Base-by-base conservation (phyloP, 257 asterid genomes). In the Fraxinus americana region DNA sequence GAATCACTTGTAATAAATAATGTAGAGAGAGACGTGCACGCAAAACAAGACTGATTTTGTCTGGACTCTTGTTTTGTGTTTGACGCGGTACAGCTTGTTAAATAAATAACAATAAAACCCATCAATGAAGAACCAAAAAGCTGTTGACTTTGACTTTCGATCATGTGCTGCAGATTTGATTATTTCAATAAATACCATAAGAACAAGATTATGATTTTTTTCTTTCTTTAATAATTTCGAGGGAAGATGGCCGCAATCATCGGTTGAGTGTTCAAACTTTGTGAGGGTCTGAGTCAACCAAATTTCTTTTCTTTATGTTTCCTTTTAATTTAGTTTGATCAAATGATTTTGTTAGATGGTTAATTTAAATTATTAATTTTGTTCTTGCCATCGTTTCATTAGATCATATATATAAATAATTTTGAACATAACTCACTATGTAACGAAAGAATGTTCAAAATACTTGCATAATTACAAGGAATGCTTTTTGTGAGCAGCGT, bases 31-130 rank as follows among this genome's bases (percentile, higher is more conserved):
- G 70, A 77, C 88, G 86, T 85, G 77, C 88, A 84, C 88, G 85
- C 83, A 81, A 81, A 30, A 78, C 83, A 83, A 84, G 88, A 83
- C 82, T 76, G 88, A 82, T 85, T 78, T 85, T 80, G 83, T 81
- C 87, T 73, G 38, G 81, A 75, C 77, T 57, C 79, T 41, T 48
- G 63, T 36, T 77, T 36, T 73, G 32, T 52, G 4, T 61, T 75
- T 67, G 39, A 84, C 87, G 52, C 81, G 25, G 80, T 73, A 67
- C 25, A 34, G 68, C 36, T 9, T 74, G 27, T 25, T 25, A 25
- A 25, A 21, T 14, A 50, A n/a, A 48, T 34, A 71, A 27, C 48
- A 72, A 45, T 45, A 27, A 48, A 45, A 72, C 16, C 39, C 61
- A 43, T 43, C 17, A 63, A 25, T 25, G 11, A 25, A 4, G 17